These are phyloP conservation scores for Solanum chacoense DNA, from an alignment of 305 asterid species.

Conservation along the genomic window DNA sequence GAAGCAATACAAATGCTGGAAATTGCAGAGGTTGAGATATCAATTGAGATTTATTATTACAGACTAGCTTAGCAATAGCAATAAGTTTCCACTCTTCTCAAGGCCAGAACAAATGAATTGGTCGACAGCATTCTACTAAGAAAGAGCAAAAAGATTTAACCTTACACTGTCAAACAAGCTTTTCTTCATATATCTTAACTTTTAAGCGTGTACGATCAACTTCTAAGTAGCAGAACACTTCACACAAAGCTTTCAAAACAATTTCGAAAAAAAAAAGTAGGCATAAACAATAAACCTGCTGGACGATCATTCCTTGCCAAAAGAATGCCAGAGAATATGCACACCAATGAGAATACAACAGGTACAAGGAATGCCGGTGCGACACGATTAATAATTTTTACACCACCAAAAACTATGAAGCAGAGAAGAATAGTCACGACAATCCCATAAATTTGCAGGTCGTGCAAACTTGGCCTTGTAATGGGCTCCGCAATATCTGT, in stretches of 20 bases:
- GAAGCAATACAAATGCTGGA: background rate
- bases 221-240: background rate
- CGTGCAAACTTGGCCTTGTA: conserved; percentile 87
- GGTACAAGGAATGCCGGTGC: conserved; percentile 98
- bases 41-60: background rate
- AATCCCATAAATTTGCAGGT: conserved; percentile 92
- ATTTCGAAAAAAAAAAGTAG: background rate
- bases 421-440: conserved; percentile 89
- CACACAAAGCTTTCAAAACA: background rate
- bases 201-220: background rate
- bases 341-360: conserved; percentile 71
- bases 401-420: conserved; percentile 98
- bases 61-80: background rate
- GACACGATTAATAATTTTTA: conserved; percentile 91
- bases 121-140: background rate
- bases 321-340: conserved; percentile 83
- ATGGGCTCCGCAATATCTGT: conserved; percentile 66
- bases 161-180: background rate
- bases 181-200: background rate
- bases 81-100: background rate
- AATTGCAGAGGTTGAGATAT: background rate
- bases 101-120: conserved; percentile 1
- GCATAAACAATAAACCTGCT: conserved; percentile 35
- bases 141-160: background rate
- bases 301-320: conserved; percentile 65